A percentile compares a stretch with the other conserved stretches of the same genome.
Evolutionary conservation across 148 eudicot genomes (phyloP).

Genomic region (Amaranthus palmeri): DNA sequence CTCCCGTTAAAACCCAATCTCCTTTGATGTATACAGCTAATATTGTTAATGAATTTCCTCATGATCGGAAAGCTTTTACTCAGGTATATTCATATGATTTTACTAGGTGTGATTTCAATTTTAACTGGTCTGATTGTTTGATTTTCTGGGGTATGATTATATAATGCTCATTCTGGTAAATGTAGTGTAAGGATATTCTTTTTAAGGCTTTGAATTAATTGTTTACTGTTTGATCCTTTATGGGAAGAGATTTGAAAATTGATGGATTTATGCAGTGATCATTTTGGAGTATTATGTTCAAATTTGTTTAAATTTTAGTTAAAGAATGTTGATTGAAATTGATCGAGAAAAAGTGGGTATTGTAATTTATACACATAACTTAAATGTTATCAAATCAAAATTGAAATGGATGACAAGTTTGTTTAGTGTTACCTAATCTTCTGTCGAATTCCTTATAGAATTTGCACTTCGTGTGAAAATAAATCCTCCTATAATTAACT

Average conservation of each 20-base stretch:
- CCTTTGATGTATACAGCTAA: slow-evolving; percentile 34
- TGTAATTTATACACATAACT: background rate
- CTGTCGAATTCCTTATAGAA: no score
- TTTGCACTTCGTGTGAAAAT: no score
- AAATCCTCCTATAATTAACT: no score
- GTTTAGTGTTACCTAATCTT: no score
- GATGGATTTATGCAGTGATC: background rate
- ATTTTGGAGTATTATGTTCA: background rate
- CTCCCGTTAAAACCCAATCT: background rate
- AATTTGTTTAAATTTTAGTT: background rate
- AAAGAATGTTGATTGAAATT: background rate
- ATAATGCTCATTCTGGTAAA: background rate
- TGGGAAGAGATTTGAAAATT: background rate
- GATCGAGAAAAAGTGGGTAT: background rate
- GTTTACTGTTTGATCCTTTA: background rate
- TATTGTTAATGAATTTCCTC: slow-evolving; percentile 72
- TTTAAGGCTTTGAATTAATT: background rate
- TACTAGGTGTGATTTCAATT: background rate
- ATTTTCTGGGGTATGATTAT: background rate
- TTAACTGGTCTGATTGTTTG: background rate
- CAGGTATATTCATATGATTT: slow-evolving; percentile 41
- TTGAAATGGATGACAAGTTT: background rate
- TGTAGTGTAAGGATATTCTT: background rate
- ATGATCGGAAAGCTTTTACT: slow-evolving; percentile 79
- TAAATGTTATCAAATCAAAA: background rate